Evolutionary conservation across 495 filamentous ascomycete species (phyloP), one percentile per base, ranked within the genome.

Genomic region (Hyaloscypha bicolor): DNA sequence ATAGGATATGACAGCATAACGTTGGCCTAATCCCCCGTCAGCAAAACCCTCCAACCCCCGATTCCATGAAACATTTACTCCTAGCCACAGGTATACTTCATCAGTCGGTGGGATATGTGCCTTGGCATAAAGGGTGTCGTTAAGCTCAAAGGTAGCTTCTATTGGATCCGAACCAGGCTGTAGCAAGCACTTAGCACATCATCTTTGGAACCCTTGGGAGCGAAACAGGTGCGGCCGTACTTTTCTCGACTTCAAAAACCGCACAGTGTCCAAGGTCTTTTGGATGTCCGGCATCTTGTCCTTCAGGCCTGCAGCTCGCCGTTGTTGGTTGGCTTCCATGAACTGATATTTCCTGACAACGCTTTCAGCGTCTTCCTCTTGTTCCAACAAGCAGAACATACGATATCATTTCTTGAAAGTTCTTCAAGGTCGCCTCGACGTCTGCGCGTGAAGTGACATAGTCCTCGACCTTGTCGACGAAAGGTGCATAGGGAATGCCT

Each of bases 351-450:
- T 98, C 63, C 91, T 94, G 51, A 19, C 48, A 39, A 9, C 35
- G 58, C 39, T 65, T 71, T 19, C 69, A 67, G 58, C 42, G 60
- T n/a, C 60, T 53, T 58, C 65, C 33, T 11, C 19, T 21, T 11
- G 57, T 9, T 4, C 39, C 29, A n/a, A 45, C 4, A 29, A 25
- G 9, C 19, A 55, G n/a, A n/a, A 62, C 64, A 22, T 61, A 73
- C 67, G 94, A 93, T 71, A 99, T 98, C 96, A 99, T 97, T 83
- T 99, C 95, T 78, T 98, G 95, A 78, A 99, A 98, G 73, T 85
- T 93, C 75, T 91, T 89, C 72, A 99, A 83, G 31, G 93, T 97
- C 29, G 86, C 80, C 76, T 98, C 95, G 69, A 98, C 95, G 65
- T 98, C 92, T 5, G 85, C 87, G 25, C 94, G 88, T 9, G 90